Base-by-base conservation (phyloP, 148 eudicot species). In the Selenicereus undatus region DNA sequence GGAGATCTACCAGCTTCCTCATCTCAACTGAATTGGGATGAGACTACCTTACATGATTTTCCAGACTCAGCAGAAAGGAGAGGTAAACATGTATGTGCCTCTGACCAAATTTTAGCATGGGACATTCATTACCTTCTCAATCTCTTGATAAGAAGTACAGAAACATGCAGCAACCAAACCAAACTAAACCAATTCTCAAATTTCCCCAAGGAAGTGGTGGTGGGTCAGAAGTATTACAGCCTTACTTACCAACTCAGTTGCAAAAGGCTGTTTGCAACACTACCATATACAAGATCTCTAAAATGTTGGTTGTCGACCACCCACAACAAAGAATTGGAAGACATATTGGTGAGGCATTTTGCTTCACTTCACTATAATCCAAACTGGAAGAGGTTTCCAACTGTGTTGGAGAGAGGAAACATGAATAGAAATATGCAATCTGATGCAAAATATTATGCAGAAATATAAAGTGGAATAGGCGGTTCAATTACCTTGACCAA, bases 401-500 rank as follows among this genome's bases (percentile, higher is more conserved):
- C 43, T 39, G 43, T 39, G 43, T 39, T 39, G 43, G 43, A 39
- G 43, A 39, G 43, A 39, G 2, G 43, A 39, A 32, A 39, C 43
- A 39, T 1, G 7, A 39, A 39, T 39, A 39, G 43, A 39, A 39
- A 7, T 5, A 39, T 39, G 43, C 43, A 39, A 7, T 39, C 43
- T 39, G 43, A 39, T 39, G n/a, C 29, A 24, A 64, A 64, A 45
- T 48, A 45, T 1, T 39, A 26, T 45, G 27, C 39, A 51, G 65
- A 75, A 60, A 52, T 24, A 24, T 56, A 24, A 22, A 70, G 50
- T 3, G 74, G 35, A 42, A 52, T 39, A 54, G 66, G 73, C 27
- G 50, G 45, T 82, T 29, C 35, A 24, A 81, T 70, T 90, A 96
- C 98, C 99, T 93, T 92, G 82, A 93, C 91, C 83, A 96, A 79